Percentiles rank a stretch among this genome's conserved stretches.
Conservation (phyloP, 2,329 filamentous ascomycete genomes). For the Diaporthe eres region DNA sequence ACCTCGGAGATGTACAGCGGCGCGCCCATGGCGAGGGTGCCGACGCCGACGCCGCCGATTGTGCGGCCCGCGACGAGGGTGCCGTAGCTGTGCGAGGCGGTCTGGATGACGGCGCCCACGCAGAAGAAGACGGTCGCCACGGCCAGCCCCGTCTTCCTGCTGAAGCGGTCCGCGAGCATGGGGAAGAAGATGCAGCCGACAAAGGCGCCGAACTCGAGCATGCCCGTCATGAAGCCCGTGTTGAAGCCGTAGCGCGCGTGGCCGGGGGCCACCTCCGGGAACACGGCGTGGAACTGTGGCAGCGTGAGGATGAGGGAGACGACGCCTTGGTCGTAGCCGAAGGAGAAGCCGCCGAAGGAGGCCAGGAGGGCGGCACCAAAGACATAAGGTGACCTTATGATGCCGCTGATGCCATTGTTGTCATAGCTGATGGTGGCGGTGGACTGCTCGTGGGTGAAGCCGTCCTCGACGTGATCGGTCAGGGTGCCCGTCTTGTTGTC, state of each 20-base stretch:
- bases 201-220: conserved; percentile 62
- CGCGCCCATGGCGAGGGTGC: conserved; percentile 54
- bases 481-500: conserved; percentile 9
- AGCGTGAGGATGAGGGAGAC: conserved; percentile 60
- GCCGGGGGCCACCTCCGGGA: conserved; percentile 46
- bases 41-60: conserved; percentile 60
- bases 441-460: conserved; percentile 10
- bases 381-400: conserved; percentile 55
- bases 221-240: conserved; percentile 65
- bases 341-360: conserved; percentile 59
- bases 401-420: conserved; percentile 48
- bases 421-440: conserved; percentile 46
- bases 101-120: conserved; percentile 61
- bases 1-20: conserved; percentile 47
- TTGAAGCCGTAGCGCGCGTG: conserved; percentile 51
- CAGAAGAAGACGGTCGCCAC: conserved; percentile 53
- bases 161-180: conserved; percentile 53
- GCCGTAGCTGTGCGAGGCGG: conserved; percentile 50
- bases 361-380: conserved; percentile 47
- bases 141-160: conserved; percentile 53
- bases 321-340: conserved; percentile 65
- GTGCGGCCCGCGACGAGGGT: conserved; percentile 59
- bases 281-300: conserved; percentile 60
- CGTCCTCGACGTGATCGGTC: conserved; percentile 10
- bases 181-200: conserved; percentile 61